These are phyloP conservation scores for Patellaria atrata DNA, from an alignment of 495 filamentous ascomycete genomes.

Conservation along the genomic window DNA sequence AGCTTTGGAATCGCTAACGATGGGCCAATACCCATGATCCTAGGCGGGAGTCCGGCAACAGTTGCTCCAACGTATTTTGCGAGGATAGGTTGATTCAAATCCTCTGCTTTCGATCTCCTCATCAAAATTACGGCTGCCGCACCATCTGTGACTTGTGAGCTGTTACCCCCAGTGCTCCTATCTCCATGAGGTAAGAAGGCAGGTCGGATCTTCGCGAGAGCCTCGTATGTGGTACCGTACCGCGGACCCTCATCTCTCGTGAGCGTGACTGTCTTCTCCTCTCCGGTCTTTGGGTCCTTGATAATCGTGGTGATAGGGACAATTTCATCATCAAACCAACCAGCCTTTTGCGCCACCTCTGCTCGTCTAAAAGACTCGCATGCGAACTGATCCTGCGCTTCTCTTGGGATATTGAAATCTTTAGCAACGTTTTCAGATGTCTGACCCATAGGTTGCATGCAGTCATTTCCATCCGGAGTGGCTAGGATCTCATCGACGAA, in stretches of 20 bases:
- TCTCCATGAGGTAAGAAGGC: slow-evolving; percentile 87
- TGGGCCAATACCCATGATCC: slow-evolving; percentile 96
- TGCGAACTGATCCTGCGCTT: slow-evolving; percentile 70
- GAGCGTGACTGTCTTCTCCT: slow-evolving; percentile 60
- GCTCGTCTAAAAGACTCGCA: slow-evolving; percentile 76
- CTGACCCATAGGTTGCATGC: slow-evolving; percentile 93
- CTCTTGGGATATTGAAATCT: slow-evolving; percentile 73
- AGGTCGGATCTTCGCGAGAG: slow-evolving; percentile 67
- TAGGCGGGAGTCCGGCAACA: slow-evolving; percentile 73
- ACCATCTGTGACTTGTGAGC: slow-evolving; percentile 89
- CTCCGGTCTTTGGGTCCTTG: slow-evolving; percentile 70
- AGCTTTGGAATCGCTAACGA: slow-evolving; percentile 91
- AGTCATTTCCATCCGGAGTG: slow-evolving; percentile 67
- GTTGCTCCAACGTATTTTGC: slow-evolving; percentile 91
- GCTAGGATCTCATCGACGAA: slow-evolving; percentile 67
- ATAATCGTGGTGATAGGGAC: slow-evolving; percentile 65
- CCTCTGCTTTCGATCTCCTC: slow-evolving; percentile 78
- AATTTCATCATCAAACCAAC: slow-evolving; percentile 92
- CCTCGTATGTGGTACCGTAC: slow-evolving; percentile 75
- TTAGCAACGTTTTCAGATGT: slow-evolving; percentile 91
- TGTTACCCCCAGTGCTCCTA: slow-evolving; percentile 85
- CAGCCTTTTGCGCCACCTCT: slow-evolving; percentile 81
- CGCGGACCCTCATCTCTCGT: slow-evolving; percentile 80
- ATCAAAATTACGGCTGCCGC: slow-evolving; percentile 85
- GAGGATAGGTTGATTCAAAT: slow-evolving; percentile 79